phyloP scores from a whole-genome alignment of 2,329 filamentous ascomycete species.

The Alternaria consortialis region DNA sequence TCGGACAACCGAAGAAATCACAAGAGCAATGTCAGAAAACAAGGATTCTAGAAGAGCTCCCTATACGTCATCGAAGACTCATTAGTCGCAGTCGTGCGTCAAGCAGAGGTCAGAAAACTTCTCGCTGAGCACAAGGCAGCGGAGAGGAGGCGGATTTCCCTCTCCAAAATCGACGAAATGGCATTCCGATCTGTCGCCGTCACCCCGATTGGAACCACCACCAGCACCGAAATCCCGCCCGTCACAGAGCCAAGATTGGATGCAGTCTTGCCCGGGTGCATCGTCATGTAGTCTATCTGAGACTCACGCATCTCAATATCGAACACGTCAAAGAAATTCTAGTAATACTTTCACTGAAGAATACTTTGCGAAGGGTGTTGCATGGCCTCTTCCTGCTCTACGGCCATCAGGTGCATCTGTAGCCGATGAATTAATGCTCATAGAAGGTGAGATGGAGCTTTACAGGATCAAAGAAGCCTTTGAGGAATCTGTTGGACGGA shows the following conservation, averaged over 20 bases:
- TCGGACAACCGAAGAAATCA: not conserved
- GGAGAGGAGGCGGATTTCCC: not conserved
- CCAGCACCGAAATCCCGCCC: not conserved
- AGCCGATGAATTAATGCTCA: not conserved
- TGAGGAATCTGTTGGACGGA: not conserved
- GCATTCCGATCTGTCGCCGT: not conserved
- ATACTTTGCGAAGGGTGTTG: not conserved
- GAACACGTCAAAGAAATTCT: not conserved
- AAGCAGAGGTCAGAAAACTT: not conserved
- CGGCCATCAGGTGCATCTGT: not conserved
- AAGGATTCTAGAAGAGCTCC: not conserved
- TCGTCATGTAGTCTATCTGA: not conserved
- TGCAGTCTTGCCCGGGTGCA: not conserved
- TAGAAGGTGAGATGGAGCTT: not conserved
- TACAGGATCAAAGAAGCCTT: conserved; percentile 1
- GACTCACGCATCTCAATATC: not conserved
- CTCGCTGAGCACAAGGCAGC: not conserved
- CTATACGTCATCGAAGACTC: no score
- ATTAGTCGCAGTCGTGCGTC: not conserved
- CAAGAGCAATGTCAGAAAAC: not conserved
- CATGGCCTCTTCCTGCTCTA: not conserved
- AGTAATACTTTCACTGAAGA: not conserved
- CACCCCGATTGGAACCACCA: no score
- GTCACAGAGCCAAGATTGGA: not conserved
- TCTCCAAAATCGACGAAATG: not conserved